Evolutionary conservation across 306 rosid genomes (phyloP).

Genomic region (Cyamopsis tetragonoloba): DNA sequence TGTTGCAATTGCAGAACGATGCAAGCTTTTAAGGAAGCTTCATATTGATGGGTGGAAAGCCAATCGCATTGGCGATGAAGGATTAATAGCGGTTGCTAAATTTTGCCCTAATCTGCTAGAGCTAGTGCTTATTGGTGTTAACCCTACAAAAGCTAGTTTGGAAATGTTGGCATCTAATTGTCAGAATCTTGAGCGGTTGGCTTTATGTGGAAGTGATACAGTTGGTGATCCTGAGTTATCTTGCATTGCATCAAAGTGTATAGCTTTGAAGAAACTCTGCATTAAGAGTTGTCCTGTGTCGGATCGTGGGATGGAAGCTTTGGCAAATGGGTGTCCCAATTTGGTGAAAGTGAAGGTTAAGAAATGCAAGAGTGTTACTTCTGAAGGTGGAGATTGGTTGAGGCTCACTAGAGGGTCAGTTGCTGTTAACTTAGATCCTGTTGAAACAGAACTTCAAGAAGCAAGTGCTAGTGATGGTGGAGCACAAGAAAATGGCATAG

Average conservation of each 20-base stretch:
- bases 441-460: conserved; percentile 66
- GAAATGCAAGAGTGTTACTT: conserved; percentile 83
- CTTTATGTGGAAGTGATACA: conserved; percentile 87
- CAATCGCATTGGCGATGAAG: conserved; percentile 82
- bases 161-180: conserved; percentile 82
- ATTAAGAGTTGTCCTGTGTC: conserved; percentile 93
- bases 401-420: conserved; percentile 56
- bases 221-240: conserved; percentile 89
- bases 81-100: conserved; percentile 74
- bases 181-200: conserved; percentile 79
- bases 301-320: conserved; percentile 71
- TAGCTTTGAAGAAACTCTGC: conserved; percentile 92
- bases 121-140: conserved; percentile 83
- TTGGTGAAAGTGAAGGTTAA: conserved; percentile 96
- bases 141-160: conserved; percentile 77
- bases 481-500: conserved; percentile 59
- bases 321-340: conserved; percentile 88
- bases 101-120: conserved; percentile 81
- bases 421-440: conserved; percentile 81
- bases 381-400: conserved; percentile 81
- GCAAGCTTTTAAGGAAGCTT: conserved; percentile 83
- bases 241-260: conserved; percentile 82
- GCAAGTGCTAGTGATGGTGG: conserved; percentile 86
- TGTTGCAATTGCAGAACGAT: conserved; percentile 63
- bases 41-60: conserved; percentile 97